These are phyloP conservation scores for Cardamine occulta DNA, from an alignment of 345 rosid species.

Conservation along the genomic window DNA sequence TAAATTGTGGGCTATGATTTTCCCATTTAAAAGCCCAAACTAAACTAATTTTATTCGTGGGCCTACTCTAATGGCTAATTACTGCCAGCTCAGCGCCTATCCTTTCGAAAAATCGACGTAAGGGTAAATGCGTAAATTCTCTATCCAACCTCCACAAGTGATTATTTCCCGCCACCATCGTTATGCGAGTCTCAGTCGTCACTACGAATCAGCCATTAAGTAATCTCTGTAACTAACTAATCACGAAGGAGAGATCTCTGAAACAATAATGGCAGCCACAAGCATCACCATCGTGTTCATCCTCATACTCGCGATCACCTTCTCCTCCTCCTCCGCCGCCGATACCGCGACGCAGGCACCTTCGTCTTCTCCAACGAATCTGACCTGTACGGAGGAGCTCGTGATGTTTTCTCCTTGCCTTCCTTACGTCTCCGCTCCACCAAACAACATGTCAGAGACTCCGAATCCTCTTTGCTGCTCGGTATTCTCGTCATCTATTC, in stretches of 20 bases:
- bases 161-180: conserved; percentile 43
- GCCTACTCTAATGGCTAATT: not conserved
- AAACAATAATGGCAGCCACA: conserved; percentile 34
- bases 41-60: not conserved
- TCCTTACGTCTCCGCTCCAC: conserved; percentile 64
- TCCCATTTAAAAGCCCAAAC: conserved; percentile 1
- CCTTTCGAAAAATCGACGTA: not conserved
- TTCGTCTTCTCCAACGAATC: conserved; percentile 31
- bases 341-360: conserved; percentile 37
- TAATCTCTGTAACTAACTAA: conserved; percentile 37
- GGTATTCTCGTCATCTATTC: conserved; percentile 51
- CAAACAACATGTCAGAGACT: conserved; percentile 55
- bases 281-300: conserved; percentile 6
- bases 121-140: conserved; percentile 20
- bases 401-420: conserved; percentile 81
- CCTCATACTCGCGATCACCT: conserved; percentile 21
- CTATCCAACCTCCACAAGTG: not conserved
- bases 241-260: conserved; percentile 16
- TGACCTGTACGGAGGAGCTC: conserved; percentile 56
- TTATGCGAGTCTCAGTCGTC: conserved; percentile 26
- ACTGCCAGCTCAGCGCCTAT: not conserved
- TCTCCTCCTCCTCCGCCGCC: conserved; percentile 19
- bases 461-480: conserved; percentile 63
- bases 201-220: conserved; percentile 27
- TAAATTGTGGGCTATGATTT: not conserved